Evolutionary conservation across 176 grass and related monocot genomes (phyloP), one percentile per base, ranked within the genome.

Genomic region (Aegilops sharonensis): DNA sequence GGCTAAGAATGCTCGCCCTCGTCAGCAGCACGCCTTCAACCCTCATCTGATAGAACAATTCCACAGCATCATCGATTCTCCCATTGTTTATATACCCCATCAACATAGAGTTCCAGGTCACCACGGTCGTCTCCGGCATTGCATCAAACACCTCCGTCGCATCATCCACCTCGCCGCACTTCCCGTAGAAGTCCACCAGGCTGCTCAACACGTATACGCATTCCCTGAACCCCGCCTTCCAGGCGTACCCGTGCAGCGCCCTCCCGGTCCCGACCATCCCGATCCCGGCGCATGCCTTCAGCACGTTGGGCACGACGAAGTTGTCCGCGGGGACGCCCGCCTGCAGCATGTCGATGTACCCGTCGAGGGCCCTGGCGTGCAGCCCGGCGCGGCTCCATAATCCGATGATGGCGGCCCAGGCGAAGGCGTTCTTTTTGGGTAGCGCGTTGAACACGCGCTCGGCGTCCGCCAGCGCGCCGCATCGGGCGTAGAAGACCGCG

Each of bases 31-130:
- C 72, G 0, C 87, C 95, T 27, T 89, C 88, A 11, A 54, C 54
- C 17, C 84, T 88, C 93, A 98, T 95, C 45, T 79, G 52, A 25
- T 66, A 91, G 68, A 95, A 95, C 61, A 95, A 18, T 1, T 92
- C 70, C 4, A 93, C 84, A 7, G 93, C 91, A 81, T 95, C 85
- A 25, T 90, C 80, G 2, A 90, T 81, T 52, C 81, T 81, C 0
- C 92, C 87, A 35, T 89, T 88, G 79, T 90, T 78, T 27, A 90
- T 82, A 45, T 89, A 98, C 34, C 80, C 91, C 80, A 92, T 93
- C 76, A 97, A 63, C 92, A 95, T 91, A 6, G 91, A 86, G 67
- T 90, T 95, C 95, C 89, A 91, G 11, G 79, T 91, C 11, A 95
- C 92, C 60, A 95, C 78, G 17, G 76, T 91, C 48, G 87, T 88